phyloP scores from a whole-genome alignment of 1,139 yeast species.

The Arxiozyma heterogenica region DNA sequence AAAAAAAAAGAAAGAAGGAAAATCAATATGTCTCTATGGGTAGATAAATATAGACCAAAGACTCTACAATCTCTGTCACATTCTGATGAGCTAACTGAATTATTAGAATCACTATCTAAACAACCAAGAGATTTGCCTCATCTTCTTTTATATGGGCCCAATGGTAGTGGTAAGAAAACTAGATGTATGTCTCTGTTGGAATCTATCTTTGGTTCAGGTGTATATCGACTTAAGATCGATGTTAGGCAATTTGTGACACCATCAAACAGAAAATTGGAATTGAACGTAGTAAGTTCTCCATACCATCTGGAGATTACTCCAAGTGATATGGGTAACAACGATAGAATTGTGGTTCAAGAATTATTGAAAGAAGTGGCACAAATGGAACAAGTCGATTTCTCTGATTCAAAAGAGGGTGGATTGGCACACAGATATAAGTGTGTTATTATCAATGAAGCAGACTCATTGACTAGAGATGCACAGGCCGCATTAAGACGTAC shows the following conservation, averaged over 20 bases:
- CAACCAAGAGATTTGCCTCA: conserved; percentile 72
- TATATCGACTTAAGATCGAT: conserved; percentile 80
- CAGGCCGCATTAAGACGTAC: conserved; percentile 96
- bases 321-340: conserved; percentile 92
- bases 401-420: conserved; percentile 24
- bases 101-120: conserved; percentile 47
- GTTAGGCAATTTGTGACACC: conserved; percentile 73
- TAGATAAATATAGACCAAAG: conserved; percentile 84
- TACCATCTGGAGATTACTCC: conserved; percentile 94
- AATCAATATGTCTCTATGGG: conserved; percentile 78
- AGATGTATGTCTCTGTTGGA: conserved; percentile 73
- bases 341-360: conserved; percentile 89
- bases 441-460: conserved; percentile 92
- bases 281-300: conserved; percentile 83
- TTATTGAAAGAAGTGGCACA: conserved; percentile 89
- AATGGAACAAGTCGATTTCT: conserved; percentile 76
- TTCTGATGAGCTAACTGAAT: conserved; percentile 55
- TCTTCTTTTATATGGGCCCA: conserved; percentile 83
- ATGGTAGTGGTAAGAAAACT: conserved; percentile 96
- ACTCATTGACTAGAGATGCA: conserved; percentile 97
- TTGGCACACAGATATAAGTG: conserved; percentile 68
- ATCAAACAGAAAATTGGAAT: conserved; percentile 68
- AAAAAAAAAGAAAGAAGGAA: not conserved
- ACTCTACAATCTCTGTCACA: conserved; percentile 54
- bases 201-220: conserved; percentile 75